Conservation (phyloP, 2,329 filamentous ascomycete genomes). For the Stylonectria norvegica region DNA sequence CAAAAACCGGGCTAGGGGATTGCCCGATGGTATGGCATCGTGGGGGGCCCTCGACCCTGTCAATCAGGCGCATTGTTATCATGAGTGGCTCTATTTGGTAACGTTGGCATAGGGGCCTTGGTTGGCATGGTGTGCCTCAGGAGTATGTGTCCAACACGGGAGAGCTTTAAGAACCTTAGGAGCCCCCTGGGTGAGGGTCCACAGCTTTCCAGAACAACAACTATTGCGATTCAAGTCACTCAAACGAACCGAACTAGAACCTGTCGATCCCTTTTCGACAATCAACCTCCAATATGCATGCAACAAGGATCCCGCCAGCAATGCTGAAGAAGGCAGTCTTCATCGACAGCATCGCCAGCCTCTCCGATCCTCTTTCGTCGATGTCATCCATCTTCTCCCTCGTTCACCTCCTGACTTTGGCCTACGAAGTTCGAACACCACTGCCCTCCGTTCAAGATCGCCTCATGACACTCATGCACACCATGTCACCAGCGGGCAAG, state of each 20-base stretch:
- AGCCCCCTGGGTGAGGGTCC: not conserved
- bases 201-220: no score
- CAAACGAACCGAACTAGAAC: not conserved
- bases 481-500: conserved; percentile 26
- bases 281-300: conserved; percentile 14
- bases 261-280: conserved; percentile 7
- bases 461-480: conserved; percentile 34
- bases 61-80: conserved; percentile 27
- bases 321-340: conserved; percentile 19
- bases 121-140: conserved; percentile 14
- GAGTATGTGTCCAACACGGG: conserved; percentile 2
- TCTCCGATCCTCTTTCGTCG: conserved; percentile 31
- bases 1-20: conserved; percentile 15
- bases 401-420: conserved; percentile 33
- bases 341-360: conserved; percentile 27
- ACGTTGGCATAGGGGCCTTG: conserved; percentile 7
- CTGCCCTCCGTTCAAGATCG: conserved; percentile 24
- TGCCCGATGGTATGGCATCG: conserved; percentile 23
- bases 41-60: conserved; percentile 26
- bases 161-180: conserved; percentile 8
- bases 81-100: conserved; percentile 26
- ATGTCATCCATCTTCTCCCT: conserved; percentile 32
- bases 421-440: conserved; percentile 30
- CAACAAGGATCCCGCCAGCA: conserved; percentile 22
- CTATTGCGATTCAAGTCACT: no score